Conservation (phyloP, 164 flowering plant species). For the Cinnamomum micranthum region DNA sequence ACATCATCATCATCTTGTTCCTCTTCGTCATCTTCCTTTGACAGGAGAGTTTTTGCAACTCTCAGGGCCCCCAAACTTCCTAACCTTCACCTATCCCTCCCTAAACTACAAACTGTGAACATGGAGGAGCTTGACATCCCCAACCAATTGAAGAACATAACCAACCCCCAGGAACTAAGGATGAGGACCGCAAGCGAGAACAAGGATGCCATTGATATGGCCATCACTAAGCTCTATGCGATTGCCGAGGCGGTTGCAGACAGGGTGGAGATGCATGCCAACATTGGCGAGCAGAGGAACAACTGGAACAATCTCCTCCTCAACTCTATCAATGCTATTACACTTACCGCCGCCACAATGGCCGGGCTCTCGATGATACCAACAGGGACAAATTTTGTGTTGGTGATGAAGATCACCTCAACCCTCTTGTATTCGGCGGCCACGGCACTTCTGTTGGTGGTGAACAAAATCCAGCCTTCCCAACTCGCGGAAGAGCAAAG, state of each 20-base stretch:
- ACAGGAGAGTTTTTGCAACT: conserved; percentile 9
- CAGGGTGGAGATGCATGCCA: conserved; percentile 46
- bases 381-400: conserved; percentile 11
- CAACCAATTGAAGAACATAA: no score
- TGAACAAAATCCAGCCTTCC: conserved; percentile 73
- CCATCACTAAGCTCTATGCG: conserved; percentile 28
- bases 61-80: conserved; percentile 16
- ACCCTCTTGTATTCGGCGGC: conserved; percentile 43
- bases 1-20: neutral
- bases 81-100: conserved; percentile 12
- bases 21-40: neutral
- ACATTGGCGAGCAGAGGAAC: conserved; percentile 41
- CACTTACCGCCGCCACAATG: conserved; percentile 42
- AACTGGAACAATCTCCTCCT: conserved; percentile 50
- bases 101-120: conserved; percentile 16
- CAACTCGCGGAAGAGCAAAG: conserved; percentile 74
- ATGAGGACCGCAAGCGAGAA: neutral
- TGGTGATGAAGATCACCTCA: conserved; percentile 46
- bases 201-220: neutral
- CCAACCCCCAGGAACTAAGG: neutral
- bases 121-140: conserved; percentile 14
- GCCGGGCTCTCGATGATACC: conserved; percentile 33
- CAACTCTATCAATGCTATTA: conserved; percentile 37
- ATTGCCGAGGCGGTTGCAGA: conserved; percentile 34
- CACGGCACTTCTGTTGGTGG: conserved; percentile 41